A percentile compares a stretch with the other conserved stretches of the same genome.
Conservation (phyloP, 257 asterid genomes). For the Solanum lycopersicoides region DNA sequence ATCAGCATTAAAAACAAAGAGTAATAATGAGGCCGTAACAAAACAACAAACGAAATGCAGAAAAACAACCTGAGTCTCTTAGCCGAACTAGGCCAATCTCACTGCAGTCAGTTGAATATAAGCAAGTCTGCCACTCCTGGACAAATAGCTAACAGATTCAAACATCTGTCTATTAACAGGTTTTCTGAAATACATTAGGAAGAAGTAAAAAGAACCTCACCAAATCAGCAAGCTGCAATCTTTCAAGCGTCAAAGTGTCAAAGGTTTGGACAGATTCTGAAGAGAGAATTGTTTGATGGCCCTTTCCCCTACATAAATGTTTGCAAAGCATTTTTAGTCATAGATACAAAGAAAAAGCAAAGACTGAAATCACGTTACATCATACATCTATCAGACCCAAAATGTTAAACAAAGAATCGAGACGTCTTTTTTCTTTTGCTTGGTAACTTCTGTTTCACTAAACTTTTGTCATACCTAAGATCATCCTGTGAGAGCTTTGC, state of each 20-base stretch:
- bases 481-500: slow-evolving; percentile 60
- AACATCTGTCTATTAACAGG: not conserved
- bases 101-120: slow-evolving; percentile 75
- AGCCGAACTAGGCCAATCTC: slow-evolving; percentile 76
- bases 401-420: not conserved
- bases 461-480: slow-evolving; percentile 34
- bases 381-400: not conserved
- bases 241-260: slow-evolving; percentile 41
- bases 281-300: slow-evolving; percentile 26
- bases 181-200: not conserved
- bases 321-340: slow-evolving; percentile 10
- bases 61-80: slow-evolving; percentile 54
- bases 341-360: not conserved
- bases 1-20: not conserved
- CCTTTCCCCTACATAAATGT: slow-evolving; percentile 36
- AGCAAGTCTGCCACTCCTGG: slow-evolving; percentile 69
- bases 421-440: not conserved
- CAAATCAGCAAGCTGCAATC: slow-evolving; percentile 70
- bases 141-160: slow-evolving; percentile 2
- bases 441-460: not conserved
- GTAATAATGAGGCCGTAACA: not conserved
- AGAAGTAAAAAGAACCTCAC: slow-evolving; percentile 28
- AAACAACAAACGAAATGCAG: not conserved
- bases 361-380: not conserved
- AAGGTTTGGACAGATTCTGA: slow-evolving; percentile 29